Evolutionary conservation across 1,284 basidiomycete genomes (phyloP), one percentile per base, ranked within the genome.

Genomic region (Apiotrichum akiyoshidainum): DNA sequence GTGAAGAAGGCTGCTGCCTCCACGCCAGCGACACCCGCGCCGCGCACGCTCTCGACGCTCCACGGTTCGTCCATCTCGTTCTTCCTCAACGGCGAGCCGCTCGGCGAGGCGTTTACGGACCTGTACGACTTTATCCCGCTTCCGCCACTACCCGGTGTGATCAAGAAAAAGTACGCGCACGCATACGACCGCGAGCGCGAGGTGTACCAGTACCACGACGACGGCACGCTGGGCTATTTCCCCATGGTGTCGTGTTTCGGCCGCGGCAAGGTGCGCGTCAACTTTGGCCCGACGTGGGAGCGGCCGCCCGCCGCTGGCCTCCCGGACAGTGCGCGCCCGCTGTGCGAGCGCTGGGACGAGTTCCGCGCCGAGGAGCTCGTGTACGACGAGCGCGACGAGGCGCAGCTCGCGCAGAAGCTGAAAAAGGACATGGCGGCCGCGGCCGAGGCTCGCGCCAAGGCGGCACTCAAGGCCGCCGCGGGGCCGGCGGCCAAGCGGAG

Each of bases 191-290:
- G 53, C 53, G 56, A 82, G 51, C 65, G 68, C 37, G 64, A 65
- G 33, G 59, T 64, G 33, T 67, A 68, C 83, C 58, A 56, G 39
- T 58, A 54, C 65, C 82, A 91, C 72, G 94, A 99, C 76, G 96
- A 99, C 74, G 96, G 96, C 12, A 88, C 87, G 19, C 79, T 97
- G 8, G 96, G 96, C 0, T 99, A 99, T 77, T 99, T 93, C 72
- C 92, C 94, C 0, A 88, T 96, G 79, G 85, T 96, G 53, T 96
- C 92, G 4, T 82, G 95, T 44, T 99, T 92, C 80, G 94, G 93
- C 63, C 87, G 89, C 55, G 96, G 92, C 1, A 85, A 87, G 61
- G 89, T 92, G 8, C 83, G 79, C 47, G 82, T 96, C 61, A 96
- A 97, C 72, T 86, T 92, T 34, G 94, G 93, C 0, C 92, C 93